Evolutionary conservation across 169 alveolate species (phyloP), one percentile per base, ranked within the genome.

Genomic region (Toxoplasma gondii): DNA sequence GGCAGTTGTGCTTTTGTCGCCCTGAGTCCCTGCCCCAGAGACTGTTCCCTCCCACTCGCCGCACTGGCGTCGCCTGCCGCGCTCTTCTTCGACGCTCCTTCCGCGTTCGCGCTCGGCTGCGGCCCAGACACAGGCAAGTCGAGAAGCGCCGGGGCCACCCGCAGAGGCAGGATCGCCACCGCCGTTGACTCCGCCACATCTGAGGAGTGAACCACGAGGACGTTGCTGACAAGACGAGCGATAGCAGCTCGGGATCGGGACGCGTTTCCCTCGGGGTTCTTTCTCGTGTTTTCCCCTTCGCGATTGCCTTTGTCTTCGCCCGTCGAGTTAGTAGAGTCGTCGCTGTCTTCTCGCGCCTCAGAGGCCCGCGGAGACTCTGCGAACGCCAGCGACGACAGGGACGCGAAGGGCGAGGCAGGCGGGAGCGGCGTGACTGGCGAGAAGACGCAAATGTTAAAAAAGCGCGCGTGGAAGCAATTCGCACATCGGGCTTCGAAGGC

Each of bases 401-500:
- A 31, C 58, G 82, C 82, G 10, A 69, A 1, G 45, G 39, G 39
- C 24, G 86, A 19, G n/a, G 86, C 27, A 38, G 86, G 43, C 1
- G 86, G 90, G 7, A 82, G 90, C 16, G 69, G 64, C 39, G 90
- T 43, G 67, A 43, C 64, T 29, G 90, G 90, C 19, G 90, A 38
- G 64, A 29, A 82, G 90, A 82, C 17, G 90, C 67, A 82, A 1
- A 82, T 22, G 90, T 82, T 82, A 38, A 29, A 43, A 22, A 82
- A 44, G 1, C 67, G 64, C 67, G 67, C 90, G 41, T 43, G 90
- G 90, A 82, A 82, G 9, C 67, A 82, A 16, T 38, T 9, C n/a
- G n/a, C n/a, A 36, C 90, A 82, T 29, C 90, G 90, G 54, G 17
- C 67, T 41, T 82, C 90, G 24, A 38, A 82, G 38, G 54, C 90